These are phyloP conservation scores for Isatis lusitanica DNA, from an alignment of 441 rosid species.

Conservation along the genomic window DNA sequence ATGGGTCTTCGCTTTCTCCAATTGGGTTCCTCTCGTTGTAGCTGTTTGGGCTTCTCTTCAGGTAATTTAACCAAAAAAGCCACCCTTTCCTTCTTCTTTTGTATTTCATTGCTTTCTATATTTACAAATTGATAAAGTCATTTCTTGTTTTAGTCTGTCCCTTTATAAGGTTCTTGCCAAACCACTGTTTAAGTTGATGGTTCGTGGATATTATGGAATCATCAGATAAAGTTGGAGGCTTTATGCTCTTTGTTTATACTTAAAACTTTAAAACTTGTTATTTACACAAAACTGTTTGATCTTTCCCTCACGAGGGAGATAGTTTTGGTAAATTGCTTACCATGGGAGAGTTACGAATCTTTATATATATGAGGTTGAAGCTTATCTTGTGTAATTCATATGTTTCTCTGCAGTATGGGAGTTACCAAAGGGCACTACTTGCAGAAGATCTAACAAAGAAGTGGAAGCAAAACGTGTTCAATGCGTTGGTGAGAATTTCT, in stretches of 20 bases:
- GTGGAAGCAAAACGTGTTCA: slow-evolving; percentile 69
- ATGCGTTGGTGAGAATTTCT: slow-evolving; percentile 49
- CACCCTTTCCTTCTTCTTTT: not conserved
- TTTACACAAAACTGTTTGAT: slow-evolving; percentile 6
- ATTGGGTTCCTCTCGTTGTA: slow-evolving; percentile 85
- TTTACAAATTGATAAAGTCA: not conserved
- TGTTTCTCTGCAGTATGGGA: slow-evolving; percentile 57
- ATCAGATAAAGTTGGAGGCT: slow-evolving; percentile 32
- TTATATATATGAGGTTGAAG: not conserved
- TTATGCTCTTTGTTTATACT: slow-evolving; percentile 23
- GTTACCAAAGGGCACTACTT: slow-evolving; percentile 59
- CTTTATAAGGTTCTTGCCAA: slow-evolving; percentile 6
- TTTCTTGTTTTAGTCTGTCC: not conserved
- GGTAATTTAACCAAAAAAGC: slow-evolving; percentile 36
- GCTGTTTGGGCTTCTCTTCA: slow-evolving; percentile 93
- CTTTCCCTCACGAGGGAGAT: not conserved
- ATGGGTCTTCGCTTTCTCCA: slow-evolving; percentile 86
- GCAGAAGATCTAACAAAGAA: slow-evolving; percentile 85
- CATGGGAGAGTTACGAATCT: slow-evolving; percentile 10
- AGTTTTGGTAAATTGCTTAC: slow-evolving; percentile 1
- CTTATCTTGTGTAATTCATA: not conserved
- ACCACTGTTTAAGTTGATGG: slow-evolving; percentile 1
- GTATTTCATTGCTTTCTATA: not conserved
- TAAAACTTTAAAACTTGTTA: slow-evolving; percentile 6
- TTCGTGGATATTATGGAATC: slow-evolving; percentile 12